A percentile compares a stretch with the other conserved stretches of the same genome.
Evolutionary conservation across 257 asterid species (phyloP).

Genomic region (Leonotis leonurus): DNA sequence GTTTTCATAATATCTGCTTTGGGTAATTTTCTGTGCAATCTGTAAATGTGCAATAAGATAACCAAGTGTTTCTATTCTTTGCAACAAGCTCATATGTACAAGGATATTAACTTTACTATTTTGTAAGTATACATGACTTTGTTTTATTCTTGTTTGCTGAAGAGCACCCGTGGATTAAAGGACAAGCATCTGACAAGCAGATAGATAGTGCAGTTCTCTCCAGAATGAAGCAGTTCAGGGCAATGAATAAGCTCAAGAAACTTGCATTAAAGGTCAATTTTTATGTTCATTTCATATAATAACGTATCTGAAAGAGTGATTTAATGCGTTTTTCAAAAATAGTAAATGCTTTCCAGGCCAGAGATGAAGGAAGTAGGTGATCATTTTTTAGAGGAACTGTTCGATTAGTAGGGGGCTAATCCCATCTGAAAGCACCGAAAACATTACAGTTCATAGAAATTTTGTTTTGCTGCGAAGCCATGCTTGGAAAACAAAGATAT

Average conservation of each 20-base stretch:
- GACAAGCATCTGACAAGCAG: slow-evolving; percentile 70
- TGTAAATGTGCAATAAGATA: background rate
- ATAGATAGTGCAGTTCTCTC: slow-evolving; percentile 79
- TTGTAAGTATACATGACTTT: slow-evolving; percentile 1
- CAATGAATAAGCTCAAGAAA: slow-evolving; percentile 78
- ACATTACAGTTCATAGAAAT: background rate
- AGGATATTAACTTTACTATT: background rate
- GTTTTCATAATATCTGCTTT: background rate
- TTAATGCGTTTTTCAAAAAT: background rate
- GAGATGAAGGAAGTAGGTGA: background rate
- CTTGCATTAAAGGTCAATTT: slow-evolving; percentile 59
- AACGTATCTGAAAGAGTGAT: background rate
- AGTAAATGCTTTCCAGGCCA: background rate
- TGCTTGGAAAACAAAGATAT: background rate
- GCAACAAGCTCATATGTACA: background rate
- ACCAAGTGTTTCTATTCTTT: background rate
- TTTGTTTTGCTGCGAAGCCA: background rate
- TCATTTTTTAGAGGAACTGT: background rate
- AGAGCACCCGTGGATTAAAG: slow-evolving; percentile 78
- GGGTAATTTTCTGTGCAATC: background rate
- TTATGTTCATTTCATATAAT: background rate
- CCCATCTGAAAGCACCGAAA: background rate
- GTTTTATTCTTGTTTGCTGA: slow-evolving; percentile 10
- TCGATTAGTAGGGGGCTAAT: background rate
- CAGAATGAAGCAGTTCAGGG: slow-evolving; percentile 83